A percentile compares a stretch with the other conserved stretches of the same genome.
Evolutionary conservation across 495 filamentous ascomycete species (phyloP).

Genomic region (Neurospora sp.): DNA sequence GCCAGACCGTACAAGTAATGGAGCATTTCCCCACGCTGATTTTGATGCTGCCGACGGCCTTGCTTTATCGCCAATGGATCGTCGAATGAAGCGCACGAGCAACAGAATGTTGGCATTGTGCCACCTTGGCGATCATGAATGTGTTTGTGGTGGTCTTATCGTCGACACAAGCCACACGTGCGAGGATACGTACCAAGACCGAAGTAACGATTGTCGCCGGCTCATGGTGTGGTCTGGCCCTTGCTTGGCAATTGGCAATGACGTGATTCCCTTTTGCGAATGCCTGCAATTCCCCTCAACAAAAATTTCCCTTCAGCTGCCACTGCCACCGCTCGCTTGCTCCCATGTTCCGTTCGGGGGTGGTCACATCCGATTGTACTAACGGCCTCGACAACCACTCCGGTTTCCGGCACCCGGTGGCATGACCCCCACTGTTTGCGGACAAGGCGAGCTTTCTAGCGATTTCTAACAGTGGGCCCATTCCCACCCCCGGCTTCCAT

Average conservation of each 20-base stretch:
- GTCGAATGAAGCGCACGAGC: background rate
- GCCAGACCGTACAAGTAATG: background rate
- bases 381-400: background rate
- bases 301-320: background rate
- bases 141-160: background rate
- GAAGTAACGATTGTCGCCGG: background rate
- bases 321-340: background rate
- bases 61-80: background rate
- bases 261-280: background rate
- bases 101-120: background rate
- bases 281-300: background rate
- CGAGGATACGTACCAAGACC: background rate
- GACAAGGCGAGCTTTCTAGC: background rate
- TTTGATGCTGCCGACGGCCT: background rate
- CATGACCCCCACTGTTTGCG: background rate
- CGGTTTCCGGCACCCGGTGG: background rate
- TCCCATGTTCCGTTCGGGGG: background rate
- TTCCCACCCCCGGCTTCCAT: background rate
- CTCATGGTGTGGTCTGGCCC: background rate
- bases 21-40: background rate
- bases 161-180: background rate
- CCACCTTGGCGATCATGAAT: background rate
- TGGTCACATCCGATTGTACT: background rate
- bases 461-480: background rate
- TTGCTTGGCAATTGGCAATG: background rate